Conservation (phyloP, 805 yeast species). For the Wickerhamiella azyma region DNA sequence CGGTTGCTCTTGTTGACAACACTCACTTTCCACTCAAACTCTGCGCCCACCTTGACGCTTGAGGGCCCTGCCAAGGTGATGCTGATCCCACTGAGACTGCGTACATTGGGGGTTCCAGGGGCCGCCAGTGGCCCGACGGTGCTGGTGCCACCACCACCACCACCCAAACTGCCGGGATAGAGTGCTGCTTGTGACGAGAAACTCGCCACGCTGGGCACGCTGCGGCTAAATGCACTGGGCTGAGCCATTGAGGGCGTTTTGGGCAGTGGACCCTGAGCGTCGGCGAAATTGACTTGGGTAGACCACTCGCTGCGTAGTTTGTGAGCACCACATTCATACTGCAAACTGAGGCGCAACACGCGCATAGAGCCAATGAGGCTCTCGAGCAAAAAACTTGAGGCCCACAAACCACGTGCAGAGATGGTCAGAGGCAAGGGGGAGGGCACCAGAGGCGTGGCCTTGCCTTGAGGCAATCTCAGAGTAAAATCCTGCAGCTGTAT, state of each 20-base stretch:
- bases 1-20: constrained; percentile 47
- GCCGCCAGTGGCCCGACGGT: not conserved
- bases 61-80: constrained; percentile 53
- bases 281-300: constrained; percentile 19
- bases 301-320: constrained; percentile 16
- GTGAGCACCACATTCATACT: constrained; percentile 13
- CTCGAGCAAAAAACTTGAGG: constrained; percentile 15
- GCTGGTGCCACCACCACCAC: not conserved
- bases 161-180: not conserved
- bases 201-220: not conserved
- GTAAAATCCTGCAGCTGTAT: constrained; percentile 9
- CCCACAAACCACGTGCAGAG: constrained; percentile 10
- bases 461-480: constrained; percentile 16
- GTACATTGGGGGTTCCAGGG: not conserved
- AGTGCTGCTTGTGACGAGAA: constrained; percentile 3
- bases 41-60: constrained; percentile 44
- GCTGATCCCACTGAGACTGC: constrained; percentile 26
- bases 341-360: constrained; percentile 10
- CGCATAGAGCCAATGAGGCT: constrained; percentile 10
- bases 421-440: constrained; percentile 12
- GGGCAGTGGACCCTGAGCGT: constrained; percentile 20
- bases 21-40: constrained; percentile 49
- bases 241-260: constrained; percentile 19
- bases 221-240: not conserved
- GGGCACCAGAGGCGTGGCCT: constrained; percentile 12